Conservation (phyloP, 2,329 filamentous ascomycete species). For the Zalaria obscura region DNA sequence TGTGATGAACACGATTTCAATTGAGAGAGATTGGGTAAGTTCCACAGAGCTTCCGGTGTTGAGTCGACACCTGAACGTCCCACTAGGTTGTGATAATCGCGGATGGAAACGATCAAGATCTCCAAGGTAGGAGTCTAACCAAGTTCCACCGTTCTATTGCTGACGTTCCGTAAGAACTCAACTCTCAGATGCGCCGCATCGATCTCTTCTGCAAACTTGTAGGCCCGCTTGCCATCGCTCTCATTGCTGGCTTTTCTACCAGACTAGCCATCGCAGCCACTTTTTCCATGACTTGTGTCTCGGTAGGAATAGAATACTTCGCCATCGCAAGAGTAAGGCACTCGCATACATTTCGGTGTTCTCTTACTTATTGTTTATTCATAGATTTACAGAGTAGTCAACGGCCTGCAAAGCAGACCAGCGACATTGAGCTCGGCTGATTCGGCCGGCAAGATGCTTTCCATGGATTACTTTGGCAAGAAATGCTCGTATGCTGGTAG, state of each 20-base stretch:
- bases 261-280: constrained; percentile 34
- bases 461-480: constrained; percentile 1
- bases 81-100: constrained; percentile 36
- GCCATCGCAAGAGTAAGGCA: constrained; percentile 32
- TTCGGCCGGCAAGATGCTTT: no score
- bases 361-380: neutral
- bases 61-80: neutral
- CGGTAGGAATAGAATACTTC: constrained; percentile 38
- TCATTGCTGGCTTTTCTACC: constrained; percentile 34
- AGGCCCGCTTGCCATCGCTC: constrained; percentile 37
- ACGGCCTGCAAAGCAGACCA: constrained; percentile 1
- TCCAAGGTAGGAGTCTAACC: constrained; percentile 7
- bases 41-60: neutral
- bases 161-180: constrained; percentile 26
- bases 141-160: neutral
- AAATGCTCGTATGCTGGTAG: neutral
- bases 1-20: constrained; percentile 50
- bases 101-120: constrained; percentile 19
- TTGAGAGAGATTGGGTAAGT: constrained; percentile 55
- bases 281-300: constrained; percentile 34
- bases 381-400: constrained; percentile 1
- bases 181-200: constrained; percentile 45
- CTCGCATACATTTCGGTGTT: no score
- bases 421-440: neutral
- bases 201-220: constrained; percentile 45